These are phyloP conservation scores for Candolleomyces eurysporus DNA, from an alignment of 768 basidiomycete genomes.

Conservation along the genomic window DNA sequence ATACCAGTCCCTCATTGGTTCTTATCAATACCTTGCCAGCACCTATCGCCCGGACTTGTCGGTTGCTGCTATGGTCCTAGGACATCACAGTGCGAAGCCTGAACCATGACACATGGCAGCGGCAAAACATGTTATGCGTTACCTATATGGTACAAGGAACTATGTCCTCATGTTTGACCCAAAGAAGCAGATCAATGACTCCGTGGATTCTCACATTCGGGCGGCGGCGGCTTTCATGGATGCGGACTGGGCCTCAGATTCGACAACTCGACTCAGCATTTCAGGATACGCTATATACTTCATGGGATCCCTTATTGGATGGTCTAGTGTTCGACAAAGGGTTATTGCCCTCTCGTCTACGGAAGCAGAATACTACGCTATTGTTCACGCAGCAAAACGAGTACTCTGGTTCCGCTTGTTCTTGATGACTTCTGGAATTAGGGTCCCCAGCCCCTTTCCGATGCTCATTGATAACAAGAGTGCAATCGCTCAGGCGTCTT, in stretches of 20 bases:
- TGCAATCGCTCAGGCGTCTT: constrained; percentile 10
- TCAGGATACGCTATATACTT: constrained; percentile 31
- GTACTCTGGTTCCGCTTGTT: constrained; percentile 27
- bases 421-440: constrained; percentile 9
- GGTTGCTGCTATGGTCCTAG: constrained; percentile 21
- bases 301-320: constrained; percentile 24
- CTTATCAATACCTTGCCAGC: constrained; percentile 20
- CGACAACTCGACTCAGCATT: constrained; percentile 21
- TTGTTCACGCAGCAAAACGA: constrained; percentile 23
- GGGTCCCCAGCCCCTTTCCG: constrained; percentile 14
- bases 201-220: constrained; percentile 5
- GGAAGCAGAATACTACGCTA: constrained; percentile 37
- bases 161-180: constrained; percentile 11
- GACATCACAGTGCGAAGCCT: constrained; percentile 23
- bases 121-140: constrained; percentile 22
- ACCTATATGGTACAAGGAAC: constrained; percentile 24
- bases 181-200: background rate
- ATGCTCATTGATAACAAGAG: constrained; percentile 21
- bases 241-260: constrained; percentile 26
- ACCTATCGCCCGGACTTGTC: constrained; percentile 31
- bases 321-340: constrained; percentile 29
- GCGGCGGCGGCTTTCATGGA: constrained; percentile 17
- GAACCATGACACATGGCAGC: constrained; percentile 21
- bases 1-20: constrained; percentile 16
- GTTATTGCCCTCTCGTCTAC: constrained; percentile 31